phyloP scores from a whole-genome alignment of 2,329 filamentous ascomycete genomes.

The Byssothecium circinans region DNA sequence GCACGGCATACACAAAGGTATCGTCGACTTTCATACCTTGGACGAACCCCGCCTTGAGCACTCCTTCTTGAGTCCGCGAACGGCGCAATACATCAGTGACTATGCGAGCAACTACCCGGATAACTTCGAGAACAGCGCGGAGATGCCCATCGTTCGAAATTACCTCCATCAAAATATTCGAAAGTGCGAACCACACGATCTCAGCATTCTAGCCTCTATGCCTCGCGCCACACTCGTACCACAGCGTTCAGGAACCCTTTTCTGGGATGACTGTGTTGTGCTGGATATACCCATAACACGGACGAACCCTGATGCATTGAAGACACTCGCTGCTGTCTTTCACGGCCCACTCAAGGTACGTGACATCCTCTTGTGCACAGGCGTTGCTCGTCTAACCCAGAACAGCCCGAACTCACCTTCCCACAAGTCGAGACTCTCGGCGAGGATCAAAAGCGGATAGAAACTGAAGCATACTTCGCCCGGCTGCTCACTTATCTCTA shows the following conservation, averaged over 20 bases:
- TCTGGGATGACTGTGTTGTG: constrained; percentile 45
- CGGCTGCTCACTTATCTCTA: constrained; percentile 60
- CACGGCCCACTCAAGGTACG: constrained; percentile 51
- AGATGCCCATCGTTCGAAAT: constrained; percentile 50
- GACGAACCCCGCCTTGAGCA: constrained; percentile 55
- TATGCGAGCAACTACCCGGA: constrained; percentile 59
- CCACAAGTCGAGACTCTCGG: constrained; percentile 34
- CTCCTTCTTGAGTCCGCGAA: constrained; percentile 56
- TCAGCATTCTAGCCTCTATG: constrained; percentile 60
- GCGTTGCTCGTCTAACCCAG: constrained; percentile 1
- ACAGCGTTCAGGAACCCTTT: constrained; percentile 40
- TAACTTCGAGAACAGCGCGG: constrained; percentile 54
- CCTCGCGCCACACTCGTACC: constrained; percentile 58
- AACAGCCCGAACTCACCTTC: constrained; percentile 39
- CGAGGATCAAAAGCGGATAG: constrained; percentile 33
- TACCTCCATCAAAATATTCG: constrained; percentile 54
- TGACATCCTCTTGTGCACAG: background rate
- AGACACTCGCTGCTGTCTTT: constrained; percentile 58
- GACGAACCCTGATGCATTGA: constrained; percentile 57
- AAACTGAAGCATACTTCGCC: constrained; percentile 55
- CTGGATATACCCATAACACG: constrained; percentile 55
- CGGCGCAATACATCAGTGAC: constrained; percentile 60
- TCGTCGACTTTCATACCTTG: constrained; percentile 54
- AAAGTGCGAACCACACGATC: constrained; percentile 57
- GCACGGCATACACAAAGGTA: constrained; percentile 53